Base-by-base conservation (phyloP, 352 stramenopile genomes). In the Phytophthora pinifolia region DNA sequence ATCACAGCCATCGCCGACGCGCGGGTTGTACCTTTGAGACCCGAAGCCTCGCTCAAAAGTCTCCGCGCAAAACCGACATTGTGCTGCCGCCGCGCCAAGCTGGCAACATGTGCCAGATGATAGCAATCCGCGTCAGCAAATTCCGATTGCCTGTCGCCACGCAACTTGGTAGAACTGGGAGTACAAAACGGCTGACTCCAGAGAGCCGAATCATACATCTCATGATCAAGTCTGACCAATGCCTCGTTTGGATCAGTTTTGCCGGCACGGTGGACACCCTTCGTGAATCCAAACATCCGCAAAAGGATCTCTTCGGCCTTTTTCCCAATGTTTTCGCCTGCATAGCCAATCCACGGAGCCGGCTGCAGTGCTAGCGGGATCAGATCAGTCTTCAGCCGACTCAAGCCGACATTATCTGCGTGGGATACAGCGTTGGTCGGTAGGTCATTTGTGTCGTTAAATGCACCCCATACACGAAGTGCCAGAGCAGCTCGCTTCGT, bases 31-130 rank as follows among this genome's bases (percentile, higher is more conserved):
- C 44, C 17, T 4, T 59, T 42, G 8, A 62, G 9, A 27, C 15
- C 18, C 15, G n/a, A 62, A 27, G 63, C 62, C 48, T 81, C 45
- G 20, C 27, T 50, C 32, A 86, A 57, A 50, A 89, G 42, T 6
- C 41, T 29, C 32, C 41, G 42, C 10, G 69, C 70, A 20, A 86
- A 54, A 27, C 35, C 17, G 32, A 78, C 74, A 46, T 90, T 90
- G 55, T 62, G 49, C 31, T 88, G 80, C 37, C 76, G 80, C 15
- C 76, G 68, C 4, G 80, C 74, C 35, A 88, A 58, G 35, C 53
- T 67, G 9, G 77, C 70, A 52, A 84, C 42, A 27, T 58, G 32
- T 9, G 74, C 35, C 10, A 86, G 41, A 39, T 70, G 47, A 9
- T 60, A 42, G 20, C 56, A 51, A 31, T 60, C 38, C 32, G 44